Evolutionary conservation across 108 stramenopile genomes (phyloP), one percentile per base, ranked within the genome.

Genomic region (Cyclotella atomus): DNA sequence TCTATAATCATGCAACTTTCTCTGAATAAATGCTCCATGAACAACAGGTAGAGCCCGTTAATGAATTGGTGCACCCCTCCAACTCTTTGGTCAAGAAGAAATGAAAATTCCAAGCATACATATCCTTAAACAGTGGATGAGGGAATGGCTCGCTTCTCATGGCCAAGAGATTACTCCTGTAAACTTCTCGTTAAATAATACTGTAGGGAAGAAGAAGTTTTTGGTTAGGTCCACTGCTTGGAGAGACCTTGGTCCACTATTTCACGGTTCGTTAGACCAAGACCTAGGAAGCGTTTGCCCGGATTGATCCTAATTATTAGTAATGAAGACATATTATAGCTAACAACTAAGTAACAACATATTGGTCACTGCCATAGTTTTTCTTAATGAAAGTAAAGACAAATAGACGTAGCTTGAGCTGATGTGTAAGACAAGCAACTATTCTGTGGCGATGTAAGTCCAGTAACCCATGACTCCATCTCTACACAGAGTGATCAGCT

Each of bases 161-260:
- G 19, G 92, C 77, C n/a, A 97, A 65, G 69, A 96, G 91, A 70
- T 98, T 98, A n/a, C 65, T 97, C 91, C 72, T 99, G 99, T 50
- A 98, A 70, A 57, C 90, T 91, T 57, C 92, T 71, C 19, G 98
- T 98, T 62, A 99, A 64, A 55, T 99, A 92, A 43, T 79, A 94
- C 97, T 96, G 72, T 99, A 99, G 21, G 91, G 92, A 71, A 97
- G 85, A 90, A 99, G 77, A 98, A 99, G 75, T 97, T 94, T 61
- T 98, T 98, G 27, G 94, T 90, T 54, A 99, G 82, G 56, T 99
- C 97, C 23, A 99, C 84, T 57, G 97, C 96, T 82, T 98, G 96
- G 73, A 99, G 27, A 99, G 79, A 16, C 94, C 84, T 70, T 93
- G 95, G 77, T 97, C 96, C 14, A 92, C 94, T 64, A 92, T 92